These are phyloP conservation scores for Ceratonia siliqua DNA, from an alignment of 306 rosid species.

Conservation along the genomic window DNA sequence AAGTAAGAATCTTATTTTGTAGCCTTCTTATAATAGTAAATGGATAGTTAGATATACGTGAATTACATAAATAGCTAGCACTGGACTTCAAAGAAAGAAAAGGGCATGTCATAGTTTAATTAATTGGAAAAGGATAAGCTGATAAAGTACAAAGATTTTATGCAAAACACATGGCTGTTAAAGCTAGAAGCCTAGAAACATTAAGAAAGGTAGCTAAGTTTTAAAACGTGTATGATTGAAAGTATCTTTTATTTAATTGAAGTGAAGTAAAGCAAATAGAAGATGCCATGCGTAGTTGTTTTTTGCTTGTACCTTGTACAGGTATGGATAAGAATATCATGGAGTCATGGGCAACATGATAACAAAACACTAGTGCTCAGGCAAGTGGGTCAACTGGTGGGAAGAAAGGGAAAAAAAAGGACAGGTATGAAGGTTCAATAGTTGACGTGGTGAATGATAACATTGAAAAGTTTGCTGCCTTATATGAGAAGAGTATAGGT, in stretches of 20 bases:
- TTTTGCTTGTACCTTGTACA: too few relatives aligned
- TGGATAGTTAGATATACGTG: not conserved
- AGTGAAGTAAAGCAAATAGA: constrained; percentile 36
- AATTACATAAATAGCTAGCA: not conserved
- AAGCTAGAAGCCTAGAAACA: not conserved
- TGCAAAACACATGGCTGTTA: constrained; percentile 47
- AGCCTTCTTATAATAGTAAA: too few relatives aligned
- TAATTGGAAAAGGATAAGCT: not conserved
- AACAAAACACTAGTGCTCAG: too few relatives aligned
- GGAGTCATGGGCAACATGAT: too few relatives aligned
- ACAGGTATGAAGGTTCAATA: too few relatives aligned
- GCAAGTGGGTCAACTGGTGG: too few relatives aligned
- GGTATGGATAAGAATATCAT: too few relatives aligned
- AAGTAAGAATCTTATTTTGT: too few relatives aligned
- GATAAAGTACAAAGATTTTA: constrained; percentile 2
- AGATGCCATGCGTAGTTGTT: constrained; percentile 9
- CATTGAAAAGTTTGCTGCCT: too few relatives aligned
- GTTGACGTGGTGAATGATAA: too few relatives aligned
- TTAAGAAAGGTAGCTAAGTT: not conserved
- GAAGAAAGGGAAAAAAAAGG: too few relatives aligned
- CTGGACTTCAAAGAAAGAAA: not conserved
- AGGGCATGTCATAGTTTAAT: not conserved
- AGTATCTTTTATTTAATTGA: constrained; percentile 23
- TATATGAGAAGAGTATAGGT: too few relatives aligned
- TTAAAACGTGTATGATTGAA: constrained; percentile 6